Evolutionary conservation across 202 grass and related monocot genomes (phyloP).

Genomic region (Hordeum pubiflorum): DNA sequence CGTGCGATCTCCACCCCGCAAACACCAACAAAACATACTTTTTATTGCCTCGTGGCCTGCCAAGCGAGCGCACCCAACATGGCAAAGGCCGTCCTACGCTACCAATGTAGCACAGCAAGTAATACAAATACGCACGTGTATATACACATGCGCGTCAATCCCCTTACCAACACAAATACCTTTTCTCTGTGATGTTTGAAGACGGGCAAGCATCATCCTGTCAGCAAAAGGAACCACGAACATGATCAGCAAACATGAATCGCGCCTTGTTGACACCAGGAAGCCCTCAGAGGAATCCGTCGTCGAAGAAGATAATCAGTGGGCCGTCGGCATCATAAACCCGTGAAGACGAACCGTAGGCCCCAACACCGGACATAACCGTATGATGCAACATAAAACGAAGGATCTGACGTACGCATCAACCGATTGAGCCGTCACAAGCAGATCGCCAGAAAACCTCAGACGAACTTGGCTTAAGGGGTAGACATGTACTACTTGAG

Average conservation of each 20-base stretch:
- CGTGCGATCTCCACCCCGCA: constrained; percentile 19
- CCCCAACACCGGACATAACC: too few relatives aligned
- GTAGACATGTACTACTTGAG: neutral
- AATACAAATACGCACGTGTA: neutral
- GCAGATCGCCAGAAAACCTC: neutral
- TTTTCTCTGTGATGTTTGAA: neutral
- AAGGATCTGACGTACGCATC: neutral
- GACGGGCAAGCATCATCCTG: neutral
- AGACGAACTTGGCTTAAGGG: neutral
- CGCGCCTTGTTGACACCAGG: too few relatives aligned
- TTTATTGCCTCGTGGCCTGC: too few relatives aligned
- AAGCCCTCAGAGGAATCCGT: too few relatives aligned
- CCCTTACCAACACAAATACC: constrained; percentile 5
- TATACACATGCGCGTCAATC: neutral
- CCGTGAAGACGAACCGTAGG: too few relatives aligned
- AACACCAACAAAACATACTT: too few relatives aligned
- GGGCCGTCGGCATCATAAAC: too few relatives aligned
- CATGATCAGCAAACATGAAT: too few relatives aligned
- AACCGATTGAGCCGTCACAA: neutral
- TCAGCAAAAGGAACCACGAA: neutral
- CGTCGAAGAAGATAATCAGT: neutral
- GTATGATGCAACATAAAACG: too few relatives aligned
- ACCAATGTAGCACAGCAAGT: neutral
- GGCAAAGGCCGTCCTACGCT: too few relatives aligned
- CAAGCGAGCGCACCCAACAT: too few relatives aligned